Evolutionary conservation across 805 yeast genomes (phyloP).

Genomic region (Candida suzukii): DNA sequence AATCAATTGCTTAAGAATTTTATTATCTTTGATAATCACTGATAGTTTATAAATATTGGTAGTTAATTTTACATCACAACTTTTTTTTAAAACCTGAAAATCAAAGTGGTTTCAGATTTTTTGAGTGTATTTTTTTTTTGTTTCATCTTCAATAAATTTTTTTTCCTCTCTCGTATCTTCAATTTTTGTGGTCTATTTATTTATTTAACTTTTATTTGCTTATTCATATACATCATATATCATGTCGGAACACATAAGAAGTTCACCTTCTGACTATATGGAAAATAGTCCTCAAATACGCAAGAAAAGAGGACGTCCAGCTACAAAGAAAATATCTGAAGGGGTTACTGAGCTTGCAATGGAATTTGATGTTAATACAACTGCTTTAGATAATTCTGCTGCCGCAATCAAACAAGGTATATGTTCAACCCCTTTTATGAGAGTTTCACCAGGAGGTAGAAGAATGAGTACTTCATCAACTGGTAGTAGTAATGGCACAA

Average conservation of each 20-base stretch:
- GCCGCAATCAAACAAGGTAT: conserved; percentile 22
- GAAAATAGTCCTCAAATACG: conserved; percentile 10
- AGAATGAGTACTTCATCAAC: conserved; percentile 6
- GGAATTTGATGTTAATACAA: conserved; percentile 12
- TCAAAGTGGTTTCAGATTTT: no score
- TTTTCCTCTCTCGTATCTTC: no score
- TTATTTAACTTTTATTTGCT: no score
- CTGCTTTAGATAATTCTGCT: conserved; percentile 20
- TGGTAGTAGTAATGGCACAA: conserved; percentile 5
- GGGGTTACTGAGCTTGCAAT: conserved; percentile 21
- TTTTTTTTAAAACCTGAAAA: no score
- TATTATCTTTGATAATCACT: no score
- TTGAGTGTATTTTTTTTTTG: no score
- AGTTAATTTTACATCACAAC: no score
- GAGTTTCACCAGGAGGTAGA: conserved; percentile 20
- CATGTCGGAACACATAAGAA: background rate
- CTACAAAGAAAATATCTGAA: conserved; percentile 14
- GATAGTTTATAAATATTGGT: no score
- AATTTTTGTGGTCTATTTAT: no score
- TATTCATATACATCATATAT: no score
- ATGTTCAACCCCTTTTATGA: conserved; percentile 25
- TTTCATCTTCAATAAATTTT: no score
- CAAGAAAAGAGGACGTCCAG: conserved; percentile 24
- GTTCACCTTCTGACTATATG: background rate
- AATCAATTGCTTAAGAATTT: no score